Conservation (phyloP, 2,329 filamentous ascomycete species). For the Colletotrichum sp. region DNA sequence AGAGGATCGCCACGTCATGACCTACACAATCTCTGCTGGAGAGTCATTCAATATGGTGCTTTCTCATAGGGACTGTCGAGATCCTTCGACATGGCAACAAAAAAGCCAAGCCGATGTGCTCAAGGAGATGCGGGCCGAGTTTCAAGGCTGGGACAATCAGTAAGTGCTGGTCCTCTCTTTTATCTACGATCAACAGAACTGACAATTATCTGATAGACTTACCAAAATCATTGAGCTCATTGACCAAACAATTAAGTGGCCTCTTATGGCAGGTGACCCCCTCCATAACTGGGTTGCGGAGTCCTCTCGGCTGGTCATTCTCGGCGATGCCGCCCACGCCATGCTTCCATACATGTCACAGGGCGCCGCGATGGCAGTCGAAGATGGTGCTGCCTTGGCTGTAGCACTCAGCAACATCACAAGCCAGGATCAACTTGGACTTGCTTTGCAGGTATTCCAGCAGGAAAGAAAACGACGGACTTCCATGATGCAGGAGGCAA, state of each 20-base stretch:
- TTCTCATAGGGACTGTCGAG: constrained; percentile 42
- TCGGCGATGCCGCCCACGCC: constrained; percentile 70
- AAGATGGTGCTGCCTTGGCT: constrained; percentile 64
- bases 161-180: constrained; percentile 20
- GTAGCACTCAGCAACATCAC: constrained; percentile 55
- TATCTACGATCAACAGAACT: neutral
- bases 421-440: constrained; percentile 33
- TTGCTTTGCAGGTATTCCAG: constrained; percentile 55
- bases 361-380: constrained; percentile 64
- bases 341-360: constrained; percentile 66
- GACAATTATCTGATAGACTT: constrained; percentile 26
- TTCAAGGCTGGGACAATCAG: constrained; percentile 36
- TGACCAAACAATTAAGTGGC: constrained; percentile 38
- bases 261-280: constrained; percentile 28
- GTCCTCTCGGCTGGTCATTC: constrained; percentile 59
- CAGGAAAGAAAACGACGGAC: constrained; percentile 62
- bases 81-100: constrained; percentile 33
- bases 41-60: constrained; percentile 52
- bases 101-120: constrained; percentile 27
- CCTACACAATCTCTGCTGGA: constrained; percentile 45
- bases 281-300: constrained; percentile 57
- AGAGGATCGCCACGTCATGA: constrained; percentile 48
- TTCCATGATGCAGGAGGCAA: constrained; percentile 62
- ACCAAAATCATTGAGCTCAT: constrained; percentile 39
- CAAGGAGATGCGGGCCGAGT: constrained; percentile 36